Percentiles rank a stretch among this genome's conserved stretches.
These are phyloP conservation scores for Prototheca cutis DNA, from an alignment of 163 green algal species.

Conservation along the genomic window DNA sequence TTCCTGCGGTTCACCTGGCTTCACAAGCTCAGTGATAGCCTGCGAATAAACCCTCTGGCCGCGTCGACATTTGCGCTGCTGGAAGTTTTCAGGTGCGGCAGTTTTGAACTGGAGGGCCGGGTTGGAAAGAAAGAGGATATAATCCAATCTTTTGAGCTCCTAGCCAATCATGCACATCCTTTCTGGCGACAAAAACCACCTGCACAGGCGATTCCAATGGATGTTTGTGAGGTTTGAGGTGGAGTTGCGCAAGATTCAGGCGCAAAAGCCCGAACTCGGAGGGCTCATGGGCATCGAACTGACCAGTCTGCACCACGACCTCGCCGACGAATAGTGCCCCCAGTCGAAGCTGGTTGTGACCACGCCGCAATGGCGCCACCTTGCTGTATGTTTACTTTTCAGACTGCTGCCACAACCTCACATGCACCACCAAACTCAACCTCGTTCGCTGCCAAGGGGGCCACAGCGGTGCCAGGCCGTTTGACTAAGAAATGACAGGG, in stretches of 20 bases:
- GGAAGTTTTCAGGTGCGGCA: constrained; percentile 47
- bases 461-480: too few relatives aligned
- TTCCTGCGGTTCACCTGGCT: constrained; percentile 77
- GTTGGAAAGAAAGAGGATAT: background rate
- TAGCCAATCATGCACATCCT: background rate
- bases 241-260: constrained; percentile 68
- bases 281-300: constrained; percentile 20
- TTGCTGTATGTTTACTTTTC: too few relatives aligned
- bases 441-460: too few relatives aligned
- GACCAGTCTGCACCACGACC: too few relatives aligned
- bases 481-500: too few relatives aligned
- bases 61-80: constrained; percentile 53
- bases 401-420: too few relatives aligned
- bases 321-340: too few relatives aligned
- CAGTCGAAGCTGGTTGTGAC: too few relatives aligned
- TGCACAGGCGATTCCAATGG: constrained; percentile 72
- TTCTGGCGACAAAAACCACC: background rate
- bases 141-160: background rate
- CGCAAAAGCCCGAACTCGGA: constrained; percentile 22
- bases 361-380: too few relatives aligned
- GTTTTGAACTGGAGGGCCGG: background rate
- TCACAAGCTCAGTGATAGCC: constrained; percentile 75
- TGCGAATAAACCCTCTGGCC: constrained; percentile 46
- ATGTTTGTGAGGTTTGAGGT: constrained; percentile 81
- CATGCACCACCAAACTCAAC: too few relatives aligned